Conservation (phyloP, 352 stramenopile genomes). For the Blastocystis sp. region DNA sequence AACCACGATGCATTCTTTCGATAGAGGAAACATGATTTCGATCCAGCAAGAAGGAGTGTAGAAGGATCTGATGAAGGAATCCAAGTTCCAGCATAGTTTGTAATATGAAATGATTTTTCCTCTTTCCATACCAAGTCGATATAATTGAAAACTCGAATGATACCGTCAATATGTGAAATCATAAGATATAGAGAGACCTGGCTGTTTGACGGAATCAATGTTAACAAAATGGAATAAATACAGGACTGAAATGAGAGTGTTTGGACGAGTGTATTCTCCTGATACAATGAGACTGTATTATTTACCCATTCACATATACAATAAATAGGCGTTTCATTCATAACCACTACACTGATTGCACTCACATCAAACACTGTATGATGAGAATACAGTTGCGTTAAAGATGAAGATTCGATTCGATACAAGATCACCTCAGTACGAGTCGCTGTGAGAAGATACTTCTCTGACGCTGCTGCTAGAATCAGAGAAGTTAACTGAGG, state of each 20-base stretch:
- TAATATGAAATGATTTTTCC: slow-evolving; percentile 4
- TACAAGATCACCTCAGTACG: background rate
- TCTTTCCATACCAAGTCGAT: background rate
- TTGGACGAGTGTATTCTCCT: too few relatives aligned
- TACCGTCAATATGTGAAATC: too few relatives aligned
- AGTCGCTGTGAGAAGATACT: background rate
- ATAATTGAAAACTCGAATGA: too few relatives aligned
- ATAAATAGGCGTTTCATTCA: background rate
- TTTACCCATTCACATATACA: too few relatives aligned
- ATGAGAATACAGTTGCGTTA: background rate
- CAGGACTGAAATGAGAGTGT: too few relatives aligned
- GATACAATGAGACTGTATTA: too few relatives aligned
- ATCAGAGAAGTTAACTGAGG: background rate
- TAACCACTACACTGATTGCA: background rate
- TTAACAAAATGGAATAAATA: too few relatives aligned
- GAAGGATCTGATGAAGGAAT: background rate
- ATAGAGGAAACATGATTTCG: slow-evolving; percentile 14
- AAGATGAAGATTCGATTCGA: background rate
- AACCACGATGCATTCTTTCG: slow-evolving; percentile 4
- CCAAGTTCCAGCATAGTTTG: background rate
- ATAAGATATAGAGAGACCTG: too few relatives aligned
- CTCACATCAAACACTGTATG: background rate
- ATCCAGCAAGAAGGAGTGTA: background rate
- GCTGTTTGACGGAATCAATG: too few relatives aligned
- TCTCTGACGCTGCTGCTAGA: background rate